These are phyloP conservation scores for Diutina siamensis DNA, from an alignment of 1,139 yeast genomes.

Conservation along the genomic window DNA sequence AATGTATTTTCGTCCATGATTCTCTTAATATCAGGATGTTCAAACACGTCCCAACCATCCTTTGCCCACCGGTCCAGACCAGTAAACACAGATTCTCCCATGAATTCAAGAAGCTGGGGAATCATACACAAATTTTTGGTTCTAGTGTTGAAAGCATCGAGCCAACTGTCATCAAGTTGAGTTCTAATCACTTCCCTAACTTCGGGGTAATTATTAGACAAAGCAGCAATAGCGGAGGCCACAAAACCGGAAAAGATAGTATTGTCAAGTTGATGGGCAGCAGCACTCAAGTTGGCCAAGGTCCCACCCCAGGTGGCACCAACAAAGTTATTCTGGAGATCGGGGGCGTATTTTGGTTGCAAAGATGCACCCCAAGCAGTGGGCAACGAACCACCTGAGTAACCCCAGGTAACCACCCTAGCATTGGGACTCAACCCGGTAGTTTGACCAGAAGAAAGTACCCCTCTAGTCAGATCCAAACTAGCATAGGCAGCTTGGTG, in stretches of 20 bases:
- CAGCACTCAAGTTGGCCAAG: slow-evolving; percentile 17
- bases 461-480: slow-evolving; percentile 20
- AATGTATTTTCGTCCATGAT: slow-evolving; percentile 8
- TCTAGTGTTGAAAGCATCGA: slow-evolving; percentile 3
- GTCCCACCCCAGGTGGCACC: slow-evolving; percentile 16
- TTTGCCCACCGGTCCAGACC: slow-evolving; percentile 12
- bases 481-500: slow-evolving; percentile 18
- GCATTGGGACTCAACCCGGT: slow-evolving; percentile 17
- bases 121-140: slow-evolving; percentile 8
- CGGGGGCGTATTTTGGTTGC: slow-evolving; percentile 23
- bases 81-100: slow-evolving; percentile 11
- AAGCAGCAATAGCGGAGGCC: slow-evolving; percentile 17
- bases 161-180: not conserved
- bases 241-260: slow-evolving; percentile 17
- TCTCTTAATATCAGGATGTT: slow-evolving; percentile 6
- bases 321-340: slow-evolving; percentile 14
- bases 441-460: slow-evolving; percentile 13
- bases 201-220: slow-evolving; percentile 18
- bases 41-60: slow-evolving; percentile 13
- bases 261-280: slow-evolving; percentile 16
- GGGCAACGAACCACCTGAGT: slow-evolving; percentile 26
- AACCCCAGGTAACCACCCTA: slow-evolving; percentile 21
- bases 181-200: slow-evolving; percentile 6
- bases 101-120: slow-evolving; percentile 8
- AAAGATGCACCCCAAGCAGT: slow-evolving; percentile 27